Evolutionary conservation across 129 eudicot species (phyloP).

Genomic region (Saussurea involucrata): DNA sequence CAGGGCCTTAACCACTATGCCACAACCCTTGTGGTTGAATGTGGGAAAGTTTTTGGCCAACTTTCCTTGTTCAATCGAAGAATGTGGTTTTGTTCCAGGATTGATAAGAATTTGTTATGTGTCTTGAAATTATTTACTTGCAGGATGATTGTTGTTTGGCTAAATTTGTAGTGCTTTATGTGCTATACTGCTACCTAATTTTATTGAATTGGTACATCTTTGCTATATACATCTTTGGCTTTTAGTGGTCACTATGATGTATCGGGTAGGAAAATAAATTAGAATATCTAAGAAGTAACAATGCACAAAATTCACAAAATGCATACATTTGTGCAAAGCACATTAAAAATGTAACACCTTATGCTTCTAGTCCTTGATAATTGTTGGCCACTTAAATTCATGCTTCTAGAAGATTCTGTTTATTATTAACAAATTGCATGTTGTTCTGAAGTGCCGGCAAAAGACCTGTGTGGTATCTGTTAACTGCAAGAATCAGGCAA

Average conservation of each 20-base stretch:
- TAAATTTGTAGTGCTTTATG: neutral
- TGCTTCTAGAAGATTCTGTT: neutral
- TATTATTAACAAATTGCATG: slow-evolving; percentile 7
- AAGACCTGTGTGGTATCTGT: slow-evolving; percentile 60
- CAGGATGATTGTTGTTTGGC: neutral
- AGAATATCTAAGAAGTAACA: neutral
- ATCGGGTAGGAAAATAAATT: neutral
- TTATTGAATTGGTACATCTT: neutral
- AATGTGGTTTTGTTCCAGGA: neutral
- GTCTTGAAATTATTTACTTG: neutral
- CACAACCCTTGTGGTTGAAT: too few species aligned
- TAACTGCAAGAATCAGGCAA: slow-evolving; percentile 60
- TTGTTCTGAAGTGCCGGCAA: slow-evolving; percentile 77
- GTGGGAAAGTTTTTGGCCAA: neutral
- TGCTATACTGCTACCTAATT: neutral
- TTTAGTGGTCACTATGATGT: neutral
- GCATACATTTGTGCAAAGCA: neutral
- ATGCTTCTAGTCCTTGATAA: neutral
- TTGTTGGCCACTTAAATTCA: neutral
- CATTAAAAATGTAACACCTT: neutral
- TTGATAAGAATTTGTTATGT: neutral
- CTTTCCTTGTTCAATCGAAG: neutral
- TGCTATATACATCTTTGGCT: neutral
- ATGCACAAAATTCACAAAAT: neutral
- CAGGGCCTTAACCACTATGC: too few species aligned